Base-by-base conservation (phyloP, 352 stramenopile species). In the Paralagenidium karlingii region DNA sequence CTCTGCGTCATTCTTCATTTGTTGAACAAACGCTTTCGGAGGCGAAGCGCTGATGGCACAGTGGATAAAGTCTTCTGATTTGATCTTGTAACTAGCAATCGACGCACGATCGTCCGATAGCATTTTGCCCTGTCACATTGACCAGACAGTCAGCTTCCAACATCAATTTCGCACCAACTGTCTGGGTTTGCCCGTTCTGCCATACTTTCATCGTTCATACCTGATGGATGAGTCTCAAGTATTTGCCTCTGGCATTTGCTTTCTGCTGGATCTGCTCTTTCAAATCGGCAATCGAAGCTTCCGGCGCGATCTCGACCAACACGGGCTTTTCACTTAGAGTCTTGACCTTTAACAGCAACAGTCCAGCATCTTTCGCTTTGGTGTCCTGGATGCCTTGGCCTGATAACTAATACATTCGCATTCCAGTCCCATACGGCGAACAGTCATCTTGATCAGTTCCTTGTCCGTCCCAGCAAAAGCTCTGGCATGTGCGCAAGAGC, bases 281-380 rank as follows among this genome's bases (percentile, higher is more conserved):
- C 4, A 88, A 53, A 36, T 84, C 73, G 8, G 52, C 75, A 8
- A 91, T 64, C 2, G 49, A 67, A 15, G 71, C 70, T 10, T 49
- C 68, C 1, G 63, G 48, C n/a, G 47, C 28, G 37, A 91, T 82
- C 49, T 91, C 78, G 32, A 91, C 55, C 18, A 64, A 58, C 30
- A 91, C 58, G 24, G 78, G 75, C 60, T 89, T 91, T 43, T 91
- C 78, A 32, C 65, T 89, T 13, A 91, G 59, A 46, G 78, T 91
- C 58, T 91, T 91, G 27, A 91, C 58, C 54, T 84, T 86, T 15
- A 91, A 45, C 43, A 83, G 7, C 22, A 36, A n/a, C n/a, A n/a
- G n/a, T n/a, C n/a, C n/a, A n/a, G n/a, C n/a, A n/a, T n/a, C n/a
- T n/a, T n/a, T n/a, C n/a, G n/a, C n/a, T n/a, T n/a, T n/a, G n/a